Evolutionary conservation across 495 filamentous ascomycete genomes (phyloP).

Genomic region (Aspergillus ostianus): DNA sequence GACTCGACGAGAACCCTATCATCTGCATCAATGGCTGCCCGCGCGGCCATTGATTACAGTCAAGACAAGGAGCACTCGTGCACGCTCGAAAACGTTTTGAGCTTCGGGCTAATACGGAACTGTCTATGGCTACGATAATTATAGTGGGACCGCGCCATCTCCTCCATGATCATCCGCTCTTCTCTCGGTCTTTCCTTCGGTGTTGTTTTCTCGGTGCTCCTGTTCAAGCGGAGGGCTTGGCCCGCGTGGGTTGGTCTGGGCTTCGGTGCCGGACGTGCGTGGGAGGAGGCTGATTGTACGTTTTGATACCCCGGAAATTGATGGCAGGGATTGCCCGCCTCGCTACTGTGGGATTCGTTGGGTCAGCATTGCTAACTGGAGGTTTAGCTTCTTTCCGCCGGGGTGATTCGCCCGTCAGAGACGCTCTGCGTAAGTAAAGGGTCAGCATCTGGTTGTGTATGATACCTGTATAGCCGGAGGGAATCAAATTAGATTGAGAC

Average conservation of each 20-base stretch:
- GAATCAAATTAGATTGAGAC: conserved; percentile 14
- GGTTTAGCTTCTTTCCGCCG: conserved; percentile 47
- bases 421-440: conserved; percentile 44
- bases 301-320: conserved; percentile 8
- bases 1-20: conserved; percentile 6
- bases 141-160: conserved; percentile 97
- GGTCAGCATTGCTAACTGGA: neutral
- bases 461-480: conserved; percentile 45
- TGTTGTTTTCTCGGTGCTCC: conserved; percentile 94
- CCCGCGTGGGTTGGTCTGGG: conserved; percentile 88
- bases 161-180: conserved; percentile 92
- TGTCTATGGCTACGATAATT: conserved; percentile 6
- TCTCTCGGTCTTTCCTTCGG: conserved; percentile 92
- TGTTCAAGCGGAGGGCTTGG: conserved; percentile 98
- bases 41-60: neutral
- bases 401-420: conserved; percentile 44
- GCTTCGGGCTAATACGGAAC: conserved; percentile 11
- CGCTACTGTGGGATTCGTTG: neutral
- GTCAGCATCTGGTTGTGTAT: conserved; percentile 35
- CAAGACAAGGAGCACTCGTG: neutral
- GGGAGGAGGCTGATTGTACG: conserved; percentile 74
- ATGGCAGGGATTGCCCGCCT: conserved; percentile 8
- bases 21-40: conserved; percentile 17
- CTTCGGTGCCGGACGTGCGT: conserved; percentile 93
- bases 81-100: neutral